Percentiles rank a stretch among this genome's conserved stretches.
Conservation (phyloP, 2,329 filamentous ascomycete species). For the Fusarium sp. region DNA sequence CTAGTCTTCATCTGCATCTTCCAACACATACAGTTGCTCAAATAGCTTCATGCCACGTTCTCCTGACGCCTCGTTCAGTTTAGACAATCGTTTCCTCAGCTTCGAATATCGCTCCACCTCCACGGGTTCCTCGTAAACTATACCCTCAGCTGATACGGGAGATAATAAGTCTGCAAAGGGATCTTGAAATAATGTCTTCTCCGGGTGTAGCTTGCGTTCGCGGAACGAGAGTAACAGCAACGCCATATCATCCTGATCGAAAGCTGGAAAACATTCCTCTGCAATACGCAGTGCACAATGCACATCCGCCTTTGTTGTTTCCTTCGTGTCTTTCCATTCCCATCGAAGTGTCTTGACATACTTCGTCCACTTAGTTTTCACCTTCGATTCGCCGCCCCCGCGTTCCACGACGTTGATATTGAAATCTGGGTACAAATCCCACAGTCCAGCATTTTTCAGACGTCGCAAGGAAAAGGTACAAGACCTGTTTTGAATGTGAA, state of each 20-base stretch:
- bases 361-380: too few species aligned
- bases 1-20: neutral
- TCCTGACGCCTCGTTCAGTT: neutral
- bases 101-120: neutral
- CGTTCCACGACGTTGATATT: too few species aligned
- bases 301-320: neutral
- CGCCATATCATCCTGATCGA: neutral
- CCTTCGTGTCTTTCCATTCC: too few species aligned
- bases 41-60: neutral
- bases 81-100: accelerated
- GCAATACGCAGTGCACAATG: accelerated
- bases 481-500: too few species aligned
- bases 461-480: accelerated
- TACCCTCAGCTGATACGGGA: too few species aligned
- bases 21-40: neutral
- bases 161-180: neutral
- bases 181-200: neutral
- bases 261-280: neutral
- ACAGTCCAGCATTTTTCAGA: neutral
- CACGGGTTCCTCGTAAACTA: neutral
- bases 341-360: too few species aligned
- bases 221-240: neutral
- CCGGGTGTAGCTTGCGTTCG: neutral
- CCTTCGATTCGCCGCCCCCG: too few species aligned
- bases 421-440: neutral